Base-by-base conservation (phyloP, 176 grass and related monocot species). In the Oryza rufipogon region DNA sequence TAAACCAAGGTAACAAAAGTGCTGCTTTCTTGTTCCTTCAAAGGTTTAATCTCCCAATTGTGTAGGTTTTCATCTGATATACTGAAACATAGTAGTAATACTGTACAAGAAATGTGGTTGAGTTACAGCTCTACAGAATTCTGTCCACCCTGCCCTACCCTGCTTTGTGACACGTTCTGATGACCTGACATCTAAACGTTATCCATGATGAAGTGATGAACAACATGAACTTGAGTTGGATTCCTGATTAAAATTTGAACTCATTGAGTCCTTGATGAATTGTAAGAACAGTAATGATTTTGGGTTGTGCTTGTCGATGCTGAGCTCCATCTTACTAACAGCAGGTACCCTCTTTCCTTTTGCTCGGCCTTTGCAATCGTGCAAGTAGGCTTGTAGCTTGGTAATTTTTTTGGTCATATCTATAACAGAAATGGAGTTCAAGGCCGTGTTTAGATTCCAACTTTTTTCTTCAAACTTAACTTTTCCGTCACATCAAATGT, bases 181-280 rank as follows among this genome's bases (percentile, higher is more conserved):
- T 64, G 69, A 82, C 14, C 11, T 16, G 25, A 54, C 63, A 38
- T 54, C 9, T 72, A 34, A 45, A 22, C 8, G 15, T 26, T 17
- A 26, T 1, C 11, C 26, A 47, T 4, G 1, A 51, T 8, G 39
- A 41, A 77, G 34, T 4, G 1, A 51, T 8, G 39, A 41, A 77
- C 38, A 11, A 38, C 48, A 52, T 0, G 19, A 44, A 64, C 4
- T 12, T 41, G 54, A 10, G 23, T 4, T 26, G 51, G 22, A 16
- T 3, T 60, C 23, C 66, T 61, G 34, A 44, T 67, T 77, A 63
- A 46, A 47, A 41, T 28, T 78, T 7, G 25, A 71, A 78, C 83
- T 85, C 66, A 63, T 63, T 76, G 28, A 33, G 49, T 9, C 9
- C 17, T 81, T 56, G 17, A 68, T 75, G 34, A 33, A 39, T 13